Evolutionary conservation across 768 basidiomycete species (phyloP), one percentile per base, ranked within the genome.

Genomic region (Ramaria rubella): DNA sequence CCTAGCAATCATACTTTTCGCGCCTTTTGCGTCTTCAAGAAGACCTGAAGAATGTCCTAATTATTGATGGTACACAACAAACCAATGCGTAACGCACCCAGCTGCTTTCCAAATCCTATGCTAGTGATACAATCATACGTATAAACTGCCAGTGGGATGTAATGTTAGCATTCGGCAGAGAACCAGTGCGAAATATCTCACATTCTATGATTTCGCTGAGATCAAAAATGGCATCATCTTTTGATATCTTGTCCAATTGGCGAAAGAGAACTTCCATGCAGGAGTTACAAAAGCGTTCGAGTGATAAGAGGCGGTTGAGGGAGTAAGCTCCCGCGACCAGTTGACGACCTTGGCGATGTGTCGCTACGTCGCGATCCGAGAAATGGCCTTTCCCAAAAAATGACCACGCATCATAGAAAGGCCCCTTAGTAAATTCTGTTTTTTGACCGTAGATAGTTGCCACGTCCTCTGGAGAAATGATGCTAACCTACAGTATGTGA

Each of bases 341-440:
- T n/a, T 48, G 42, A 7, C 54, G 42, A 8, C 23, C 1, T 12
- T n/a, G 26, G 9, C 54, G 43, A 48, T 55, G 54, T 17, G 27
- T 48, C 3, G 30, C 54, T n/a, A n/a, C 21, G 19, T 55, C 31
- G n/a, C 54, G 42, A n/a, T 55, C 44, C 3, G 54, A 55, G 19
- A 55, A 55, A 46, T 55, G 43, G 27, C 54, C 43, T 29, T 15
- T 27, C 21, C 54, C 54, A n/a, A 48, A 26, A 19, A 55, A 27
- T 21, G 42, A 15, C 42, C 42, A 55, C 38, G 43, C 54, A 17
- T 38, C 30, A 33, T 55, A 55, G 27, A 55, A 55, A 5, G 54
- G 54, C 5, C 51, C 51, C 27, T 52, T 52, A 5, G 38, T 17
- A 38, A 52, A 52, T 19, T 17, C 29, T 12, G 31, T 15, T 52